phyloP scores from a whole-genome alignment of 345 rosid genomes.

The Microthlaspi erraticum region DNA sequence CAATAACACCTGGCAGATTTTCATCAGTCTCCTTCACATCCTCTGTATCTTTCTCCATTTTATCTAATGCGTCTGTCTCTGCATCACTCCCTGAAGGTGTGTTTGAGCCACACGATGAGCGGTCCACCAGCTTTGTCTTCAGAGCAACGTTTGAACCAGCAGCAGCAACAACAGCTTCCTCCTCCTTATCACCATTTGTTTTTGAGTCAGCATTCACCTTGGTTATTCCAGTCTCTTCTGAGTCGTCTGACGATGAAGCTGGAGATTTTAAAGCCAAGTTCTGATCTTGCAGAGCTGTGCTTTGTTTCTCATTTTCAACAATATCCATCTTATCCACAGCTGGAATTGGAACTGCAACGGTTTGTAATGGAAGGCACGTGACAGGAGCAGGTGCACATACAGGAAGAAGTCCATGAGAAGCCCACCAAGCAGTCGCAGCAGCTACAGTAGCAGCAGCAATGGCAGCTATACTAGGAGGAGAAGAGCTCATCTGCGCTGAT shows the following conservation, averaged over 20 bases:
- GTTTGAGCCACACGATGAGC: conserved; percentile 96
- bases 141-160: conserved; percentile 59
- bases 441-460: conserved; percentile 90
- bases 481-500: conserved; percentile 54
- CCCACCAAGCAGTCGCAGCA: conserved; percentile 99
- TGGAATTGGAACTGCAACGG: conserved; percentile 51
- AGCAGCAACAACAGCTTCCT: conserved; percentile 47
- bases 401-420: conserved; percentile 92
- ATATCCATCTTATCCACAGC: conserved; percentile 38
- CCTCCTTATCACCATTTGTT: conserved; percentile 52
- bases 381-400: conserved; percentile 81
- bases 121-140: conserved; percentile 70
- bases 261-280: conserved; percentile 59
- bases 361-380: conserved; percentile 57
- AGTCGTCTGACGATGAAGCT: conserved; percentile 54
- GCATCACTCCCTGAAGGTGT: conserved; percentile 86
- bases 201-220: conserved; percentile 49
- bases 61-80: conserved; percentile 77
- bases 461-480: conserved; percentile 71
- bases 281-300: conserved; percentile 64
- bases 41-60: conserved; percentile 51
- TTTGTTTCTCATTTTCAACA: conserved; percentile 51
- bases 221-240: conserved; percentile 61
- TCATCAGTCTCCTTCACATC: conserved; percentile 61
- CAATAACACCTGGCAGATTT: conserved; percentile 47